Evolutionary conservation across 495 filamentous ascomycete genomes (phyloP).

Genomic region (Astrothelium macrocarpum): DNA sequence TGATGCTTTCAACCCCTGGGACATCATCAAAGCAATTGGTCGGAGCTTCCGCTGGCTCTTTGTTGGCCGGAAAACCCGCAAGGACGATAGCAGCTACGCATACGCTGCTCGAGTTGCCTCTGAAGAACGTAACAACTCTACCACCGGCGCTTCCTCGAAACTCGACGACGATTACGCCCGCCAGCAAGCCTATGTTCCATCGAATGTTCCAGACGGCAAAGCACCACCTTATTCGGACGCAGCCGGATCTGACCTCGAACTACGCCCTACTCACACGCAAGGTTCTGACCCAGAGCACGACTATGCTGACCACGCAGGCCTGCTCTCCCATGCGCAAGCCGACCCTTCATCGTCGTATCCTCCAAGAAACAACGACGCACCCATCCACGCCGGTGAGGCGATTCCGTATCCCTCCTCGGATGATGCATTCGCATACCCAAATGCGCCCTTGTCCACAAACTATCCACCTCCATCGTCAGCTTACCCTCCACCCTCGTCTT

Average conservation of each 20-base stretch:
- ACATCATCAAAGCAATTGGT: constrained; percentile 68
- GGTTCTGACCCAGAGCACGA: background rate
- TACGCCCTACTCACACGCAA: background rate
- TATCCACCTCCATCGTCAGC: background rate
- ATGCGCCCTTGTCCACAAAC: background rate
- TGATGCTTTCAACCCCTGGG: constrained; percentile 75
- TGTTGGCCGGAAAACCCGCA: constrained; percentile 53
- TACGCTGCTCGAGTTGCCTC: background rate
- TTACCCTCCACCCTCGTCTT: background rate
- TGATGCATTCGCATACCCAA: background rate
- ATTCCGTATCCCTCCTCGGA: background rate
- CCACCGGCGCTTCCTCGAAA: background rate
- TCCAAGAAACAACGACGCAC: background rate
- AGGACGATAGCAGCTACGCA: constrained; percentile 43
- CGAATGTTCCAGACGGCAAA: background rate
- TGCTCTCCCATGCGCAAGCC: constrained; percentile 8
- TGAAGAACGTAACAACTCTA: background rate
- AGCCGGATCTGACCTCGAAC: background rate
- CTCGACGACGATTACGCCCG: background rate
- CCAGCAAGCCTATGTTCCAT: background rate
- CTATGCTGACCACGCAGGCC: constrained; percentile 1
- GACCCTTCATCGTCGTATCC: constrained; percentile 1
- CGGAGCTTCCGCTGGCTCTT: constrained; percentile 74
- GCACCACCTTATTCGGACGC: background rate
- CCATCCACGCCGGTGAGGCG: background rate